phyloP scores from a whole-genome alignment of 2,329 filamentous ascomycete species.

The Anisogramma anomala region DNA sequence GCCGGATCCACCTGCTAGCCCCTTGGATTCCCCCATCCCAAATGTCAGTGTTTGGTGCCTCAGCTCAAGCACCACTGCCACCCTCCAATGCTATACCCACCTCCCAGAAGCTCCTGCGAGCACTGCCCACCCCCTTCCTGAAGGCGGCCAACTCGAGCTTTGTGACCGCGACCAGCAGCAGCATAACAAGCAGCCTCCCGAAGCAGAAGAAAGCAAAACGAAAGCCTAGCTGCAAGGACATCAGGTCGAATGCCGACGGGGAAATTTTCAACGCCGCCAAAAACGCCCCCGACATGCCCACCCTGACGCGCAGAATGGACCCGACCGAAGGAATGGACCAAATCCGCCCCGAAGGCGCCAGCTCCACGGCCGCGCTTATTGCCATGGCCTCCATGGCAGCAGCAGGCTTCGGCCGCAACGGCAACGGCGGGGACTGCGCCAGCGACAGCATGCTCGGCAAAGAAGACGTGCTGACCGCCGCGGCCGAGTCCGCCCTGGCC shows the following conservation, averaged over 20 bases:
- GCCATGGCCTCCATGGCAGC: slow-evolving; percentile 17
- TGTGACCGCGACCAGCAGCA: slow-evolving; percentile 82
- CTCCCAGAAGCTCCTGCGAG: slow-evolving; percentile 80
- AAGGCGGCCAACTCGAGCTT: slow-evolving; percentile 94
- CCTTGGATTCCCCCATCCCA: slow-evolving; percentile 97
- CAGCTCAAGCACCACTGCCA: slow-evolving; percentile 53
- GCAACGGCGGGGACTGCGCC: slow-evolving; percentile 5
- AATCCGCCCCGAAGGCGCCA: slow-evolving; percentile 23
- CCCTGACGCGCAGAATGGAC: slow-evolving; percentile 17
- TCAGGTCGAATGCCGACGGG: slow-evolving; percentile 28
- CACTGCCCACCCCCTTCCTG: slow-evolving; percentile 78
- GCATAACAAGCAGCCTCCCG: slow-evolving; percentile 66
- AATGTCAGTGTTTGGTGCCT: slow-evolving; percentile 65
- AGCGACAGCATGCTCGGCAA: slow-evolving; percentile 4
- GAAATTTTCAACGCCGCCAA: slow-evolving; percentile 31
- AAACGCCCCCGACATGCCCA: slow-evolving; percentile 17
- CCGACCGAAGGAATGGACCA: slow-evolving; percentile 40
- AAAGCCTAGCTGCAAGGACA: slow-evolving; percentile 25
- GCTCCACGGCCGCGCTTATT: slow-evolving; percentile 15
- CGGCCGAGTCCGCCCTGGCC: slow-evolving; percentile 48
- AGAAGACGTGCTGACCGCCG: slow-evolving; percentile 30
- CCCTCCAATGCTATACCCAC: slow-evolving; percentile 82
- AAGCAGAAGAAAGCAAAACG: slow-evolving; percentile 28
- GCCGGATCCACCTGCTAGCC: slow-evolving; percentile 84
- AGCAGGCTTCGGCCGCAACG: slow-evolving; percentile 4